Percentiles rank a stretch among this genome's conserved stretches.
These are phyloP conservation scores for Picochlorum sp. DNA, from an alignment of 139 green algal species.

Conservation along the genomic window DNA sequence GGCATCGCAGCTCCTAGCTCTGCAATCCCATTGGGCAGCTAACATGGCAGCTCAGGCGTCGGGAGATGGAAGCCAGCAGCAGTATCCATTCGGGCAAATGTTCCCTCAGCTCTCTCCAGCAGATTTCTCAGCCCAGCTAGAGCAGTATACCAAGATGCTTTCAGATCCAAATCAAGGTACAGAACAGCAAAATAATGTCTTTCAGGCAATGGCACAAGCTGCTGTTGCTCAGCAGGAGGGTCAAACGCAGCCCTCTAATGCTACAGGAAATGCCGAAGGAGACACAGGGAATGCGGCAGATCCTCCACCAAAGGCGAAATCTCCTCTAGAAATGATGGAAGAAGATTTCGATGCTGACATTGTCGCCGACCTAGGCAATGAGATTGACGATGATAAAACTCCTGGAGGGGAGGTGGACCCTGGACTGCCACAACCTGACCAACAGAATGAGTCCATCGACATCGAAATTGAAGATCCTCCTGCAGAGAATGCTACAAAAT, in stretches of 20 bases:
- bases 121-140: constrained; percentile 19
- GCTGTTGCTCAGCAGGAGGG: too few relatives aligned
- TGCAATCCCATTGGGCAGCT: constrained; percentile 19
- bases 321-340: background rate
- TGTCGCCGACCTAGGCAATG: background rate
- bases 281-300: background rate
- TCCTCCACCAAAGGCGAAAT: background rate
- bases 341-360: constrained; percentile 10
- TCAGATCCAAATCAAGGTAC: constrained; percentile 3
- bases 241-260: too few relatives aligned
- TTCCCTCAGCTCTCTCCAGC: constrained; percentile 12
- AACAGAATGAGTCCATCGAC: too few relatives aligned
- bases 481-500: background rate
- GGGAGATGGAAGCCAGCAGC: background rate
- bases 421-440: background rate
- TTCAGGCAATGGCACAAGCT: too few relatives aligned
- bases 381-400: background rate
- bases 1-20: constrained; percentile 23
- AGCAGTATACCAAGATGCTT: constrained; percentile 5
- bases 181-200: background rate
- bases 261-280: too few relatives aligned
- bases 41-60: constrained; percentile 6
- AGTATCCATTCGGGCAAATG: constrained; percentile 5
- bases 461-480: background rate
- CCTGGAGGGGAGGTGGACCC: background rate